Percentiles rank a stretch among this genome's conserved stretches.
Evolutionary conservation across 805 yeast species (phyloP).

Genomic region (Debaryomyces castellii): DNA sequence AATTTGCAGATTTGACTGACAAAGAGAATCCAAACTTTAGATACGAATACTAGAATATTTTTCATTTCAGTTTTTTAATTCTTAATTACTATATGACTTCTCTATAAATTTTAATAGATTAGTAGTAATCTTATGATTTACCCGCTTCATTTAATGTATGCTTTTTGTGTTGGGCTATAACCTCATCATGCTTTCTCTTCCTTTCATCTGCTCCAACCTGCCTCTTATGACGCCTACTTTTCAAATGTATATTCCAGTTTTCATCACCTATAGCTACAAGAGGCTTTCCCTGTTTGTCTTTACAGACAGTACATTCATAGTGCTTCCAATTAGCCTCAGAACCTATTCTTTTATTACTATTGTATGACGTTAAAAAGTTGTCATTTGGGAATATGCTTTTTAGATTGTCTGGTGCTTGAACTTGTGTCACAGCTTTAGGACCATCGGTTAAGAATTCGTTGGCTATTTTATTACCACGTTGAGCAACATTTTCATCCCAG

Average conservation of each 20-base stretch:
- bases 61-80: too few species aligned
- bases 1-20: constrained; percentile 56
- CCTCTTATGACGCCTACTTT: constrained; percentile 67
- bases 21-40: constrained; percentile 54
- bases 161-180: constrained; percentile 24
- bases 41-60: constrained; percentile 1
- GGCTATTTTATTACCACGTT: constrained; percentile 55
- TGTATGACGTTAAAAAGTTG: constrained; percentile 14
- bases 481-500: constrained; percentile 61
- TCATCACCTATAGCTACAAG: constrained; percentile 71
- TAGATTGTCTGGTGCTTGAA: constrained; percentile 29
- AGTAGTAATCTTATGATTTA: too few species aligned
- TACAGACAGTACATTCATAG: constrained; percentile 64
- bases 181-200: constrained; percentile 54
- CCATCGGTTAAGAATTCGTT: constrained; percentile 30
- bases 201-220: constrained; percentile 46
- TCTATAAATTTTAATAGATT: too few species aligned
- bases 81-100: too few species aligned
- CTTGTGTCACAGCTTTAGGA: constrained; percentile 20
- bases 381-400: constrained; percentile 24
- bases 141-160: background rate
- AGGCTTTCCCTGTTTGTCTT: constrained; percentile 51
- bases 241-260: constrained; percentile 66
- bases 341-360: constrained; percentile 40
- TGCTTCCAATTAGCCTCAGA: constrained; percentile 60